Base-by-base conservation (phyloP, 768 basidiomycete species). In the Psilocybe sp. region DNA sequence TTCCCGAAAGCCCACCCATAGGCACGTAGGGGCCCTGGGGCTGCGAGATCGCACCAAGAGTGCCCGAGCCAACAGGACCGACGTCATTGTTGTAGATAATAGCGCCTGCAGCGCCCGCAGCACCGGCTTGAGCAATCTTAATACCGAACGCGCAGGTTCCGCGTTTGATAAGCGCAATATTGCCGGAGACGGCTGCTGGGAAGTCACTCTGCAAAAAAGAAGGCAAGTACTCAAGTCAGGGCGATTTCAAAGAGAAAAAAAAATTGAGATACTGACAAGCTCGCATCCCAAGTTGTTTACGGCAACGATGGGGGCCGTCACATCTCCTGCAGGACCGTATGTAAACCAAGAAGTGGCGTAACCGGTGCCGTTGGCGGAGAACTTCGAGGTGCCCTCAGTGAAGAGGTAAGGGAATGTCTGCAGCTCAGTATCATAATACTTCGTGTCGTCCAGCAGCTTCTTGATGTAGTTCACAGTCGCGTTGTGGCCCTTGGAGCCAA, bases 401-500 rank as follows among this genome's bases (percentile, higher is more conserved):
- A 55, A 61, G n/a, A 64, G 55, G 55, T 65, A 64, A 10, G 60
- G 55, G 52, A 67, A 63, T 13, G 65, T 67, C 48, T 69, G 64
- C 16, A 55, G 48, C 11, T 55, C 49, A 14, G 61, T 64, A 41
- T 61, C 59, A 50, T 69, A 69, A 44, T 58, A 64, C 15, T 60
- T 58, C 15, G 59, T 62, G 19, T 50, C 45, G 44, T 65, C 64
- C 31, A 69, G 58, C 18, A 58, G 42, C 16, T 50, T 51, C 49
- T 64, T 63, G 51, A 69, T 60, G 50, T 69, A 69, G 13, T 55
- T 49, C 32, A 64, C 56, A 15, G 63, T 64, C 32, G 64, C 60
- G 49, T 66, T 66, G 47, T 67, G 65, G 12, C 63, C 65, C n/a
- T 43, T 51, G 13, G 61, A 62, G 15, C 64, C 67, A 35, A 67